Base-by-base conservation (phyloP, 768 basidiomycete species). In the Termitomyces sp. region DNA sequence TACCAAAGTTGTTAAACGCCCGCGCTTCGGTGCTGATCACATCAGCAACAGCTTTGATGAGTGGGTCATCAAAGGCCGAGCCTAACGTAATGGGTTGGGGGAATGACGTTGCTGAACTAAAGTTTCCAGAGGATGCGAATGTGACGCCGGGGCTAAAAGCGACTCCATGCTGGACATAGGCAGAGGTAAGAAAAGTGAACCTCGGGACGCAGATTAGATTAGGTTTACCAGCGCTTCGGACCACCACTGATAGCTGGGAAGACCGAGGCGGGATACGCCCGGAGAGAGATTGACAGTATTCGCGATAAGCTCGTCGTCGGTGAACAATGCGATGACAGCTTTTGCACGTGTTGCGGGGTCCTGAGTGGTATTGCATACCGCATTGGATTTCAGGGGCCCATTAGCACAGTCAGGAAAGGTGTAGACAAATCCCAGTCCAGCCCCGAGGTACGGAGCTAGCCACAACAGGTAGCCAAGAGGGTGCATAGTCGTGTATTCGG, bases 161-260 rank as follows among this genome's bases (percentile, higher is more conserved):
- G 12, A 85, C 78, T 29, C 83, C 83, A 46, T 85, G 83, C 81
- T 82, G 39, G 13, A 53, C 3, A 20, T 20, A 4, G 20, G 16
- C 14, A 20, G 14, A 22, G 1, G n/a, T 31, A 18, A 43, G 18
- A 24, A 29, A 7, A 32, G 26, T 6, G 22, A 10, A 24, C 36
- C 29, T 14, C 6, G 12, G 26, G 5, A 22, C 14, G n/a, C 27
- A 8, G 26, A n/a, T 26, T 13, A 22, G 10, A 22, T 29, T 29
- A n/a, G 37, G 14, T 34, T 49, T 61, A 83, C 83, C 63, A 85
- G 63, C 2, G 76, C 82, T 69, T 85, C 82, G 24, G 78, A 79
- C 82, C 83, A 85, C 82, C 82, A 84, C 47, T 82, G 72, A 53
- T 85, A 85, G 18, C 76, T 64, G 10, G 82, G 81, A 26, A 85